Evolutionary conservation across 495 filamentous ascomycete genomes (phyloP), one percentile per base, ranked within the genome.

Genomic region (Pyrenula aspistea): DNA sequence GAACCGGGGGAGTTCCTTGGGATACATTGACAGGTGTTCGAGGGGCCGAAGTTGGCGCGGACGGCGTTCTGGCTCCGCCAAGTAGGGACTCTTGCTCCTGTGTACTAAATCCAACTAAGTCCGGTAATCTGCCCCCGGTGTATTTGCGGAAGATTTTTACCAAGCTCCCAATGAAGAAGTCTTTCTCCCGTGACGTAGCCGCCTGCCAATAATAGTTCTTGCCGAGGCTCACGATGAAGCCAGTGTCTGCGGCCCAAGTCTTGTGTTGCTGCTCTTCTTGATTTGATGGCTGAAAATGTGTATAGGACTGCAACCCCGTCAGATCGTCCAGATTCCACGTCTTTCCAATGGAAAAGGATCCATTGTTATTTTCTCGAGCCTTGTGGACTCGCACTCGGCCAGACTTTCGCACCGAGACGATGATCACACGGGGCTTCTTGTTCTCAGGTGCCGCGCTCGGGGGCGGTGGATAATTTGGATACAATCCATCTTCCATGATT

Each of bases 151-250:
- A 98, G 42, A 98, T 96, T 71, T 96, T 97, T 58, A 96, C 80
- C 59, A 96, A 68, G 64, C 89, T 95, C 23, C 85, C 87, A 64
- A 97, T 94, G 68, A 98, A 98, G 71, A 95, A 97, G 56, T 95
- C 91, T 75, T 96, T 97, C 69, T 97, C 93, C 72, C 95, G 95
- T 51, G 85, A 78, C 12, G 85, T 91, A 42, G 84, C 79, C 19
- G 94, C 91, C 71, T 93, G 85, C 93, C 93, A 98, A 68, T 95
- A 97, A 67, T 98, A 98, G 0, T 90, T 87, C 68, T 98, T 98
- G 11, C 87, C 82, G 22, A 98, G 77, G 0, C 83, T 92, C 21
- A 96, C 87, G n/a, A 85, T 74, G 64, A 98, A 98, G 21, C 93
- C 93, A 42, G 82, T 78, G 55, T 81, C 83, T 49, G 83, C 80